Base-by-base conservation (phyloP, 2,329 filamentous ascomycete genomes). In the Pestalotiopsis fici region DNA sequence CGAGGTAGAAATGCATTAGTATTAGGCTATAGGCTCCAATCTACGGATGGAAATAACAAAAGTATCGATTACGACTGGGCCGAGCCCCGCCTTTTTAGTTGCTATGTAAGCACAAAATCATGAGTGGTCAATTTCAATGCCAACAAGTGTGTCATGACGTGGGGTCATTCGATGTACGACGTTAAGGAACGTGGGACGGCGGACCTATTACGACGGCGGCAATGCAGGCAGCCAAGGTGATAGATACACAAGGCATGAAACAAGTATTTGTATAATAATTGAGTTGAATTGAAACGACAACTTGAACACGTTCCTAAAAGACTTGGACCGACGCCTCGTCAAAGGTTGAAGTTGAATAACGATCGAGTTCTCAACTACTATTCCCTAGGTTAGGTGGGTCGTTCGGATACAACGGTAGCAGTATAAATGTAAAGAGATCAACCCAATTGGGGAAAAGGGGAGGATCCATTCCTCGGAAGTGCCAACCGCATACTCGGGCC, bases 311-410 rank as follows among this genome's bases (percentile, higher is more conserved):
- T 6, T 35, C 31, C 6, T 0, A 35, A 11, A 35, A 35, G 3
- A 3, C 4, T 11, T 21, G 5, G 1, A n/a, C 9, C 15, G 43
- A 50, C 9, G 43, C 43, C 7, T 9, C 5, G 43, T 21, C n/a
- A 2, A 50, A 50, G 4, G 18, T n/a, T 50, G 37, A 12, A 39
- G 37, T 7, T 37, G 18, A n/a, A 21, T 50, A 50, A 6, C n/a
- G 43, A 7, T 50, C 43, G 3, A 3, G 18, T n/a, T 21, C 6
- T 9, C 18, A 3, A 21, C 43, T 21, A 21, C 18, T 18, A 2
- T 78, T 68, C 69, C 4, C 23, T 21, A 31, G 3, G 11, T 59
- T 12, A 11, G n/a, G 57, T 37, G 28, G 57, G 28, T 23, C 57
- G 15, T n/a, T 59, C 61, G 61, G 47, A 64, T 64, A 23, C 25